Conservation (phyloP, 768 basidiomycete species). For the Lactarius quietus region DNA sequence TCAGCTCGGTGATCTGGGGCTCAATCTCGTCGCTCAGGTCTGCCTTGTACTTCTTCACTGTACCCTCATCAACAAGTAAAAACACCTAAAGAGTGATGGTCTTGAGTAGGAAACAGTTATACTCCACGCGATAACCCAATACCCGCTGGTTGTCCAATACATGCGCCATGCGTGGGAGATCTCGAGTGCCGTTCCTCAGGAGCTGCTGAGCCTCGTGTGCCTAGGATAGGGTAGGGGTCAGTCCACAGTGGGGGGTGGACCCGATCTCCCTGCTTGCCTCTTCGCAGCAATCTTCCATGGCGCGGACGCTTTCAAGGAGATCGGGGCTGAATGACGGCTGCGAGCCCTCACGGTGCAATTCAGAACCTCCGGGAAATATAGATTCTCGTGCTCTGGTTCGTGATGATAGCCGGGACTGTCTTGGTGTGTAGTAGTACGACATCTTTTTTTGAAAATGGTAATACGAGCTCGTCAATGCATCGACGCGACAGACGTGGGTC, state of each 20-base stretch:
- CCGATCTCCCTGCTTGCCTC: slow-evolving; percentile 43
- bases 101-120: not conserved
- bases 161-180: slow-evolving; percentile 66
- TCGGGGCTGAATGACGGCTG: slow-evolving; percentile 67
- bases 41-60: slow-evolving; percentile 68
- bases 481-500: not conserved
- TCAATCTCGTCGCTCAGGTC: slow-evolving; percentile 78
- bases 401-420: slow-evolving; percentile 49
- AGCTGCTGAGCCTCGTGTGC: slow-evolving; percentile 65
- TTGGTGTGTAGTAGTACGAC: slow-evolving; percentile 18
- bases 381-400: slow-evolving; percentile 55
- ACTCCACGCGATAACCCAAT: slow-evolving; percentile 15
- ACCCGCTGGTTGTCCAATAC: slow-evolving; percentile 68
- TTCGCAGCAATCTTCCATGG: slow-evolving; percentile 79
- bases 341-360: slow-evolving; percentile 59
- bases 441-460: too few species aligned
- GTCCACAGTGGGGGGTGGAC: not conserved
- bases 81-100: slow-evolving; percentile 53
- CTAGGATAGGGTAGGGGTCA: slow-evolving; percentile 34
- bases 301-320: slow-evolving; percentile 69
- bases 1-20: slow-evolving; percentile 72
- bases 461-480: too few species aligned
- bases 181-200: slow-evolving; percentile 64
- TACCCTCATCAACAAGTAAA: slow-evolving; percentile 67
- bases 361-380: slow-evolving; percentile 63